Percentiles rank a stretch among this genome's conserved stretches.
Conservation (phyloP, 768 basidiomycete species). For the Xerocomellus dryophilus region DNA sequence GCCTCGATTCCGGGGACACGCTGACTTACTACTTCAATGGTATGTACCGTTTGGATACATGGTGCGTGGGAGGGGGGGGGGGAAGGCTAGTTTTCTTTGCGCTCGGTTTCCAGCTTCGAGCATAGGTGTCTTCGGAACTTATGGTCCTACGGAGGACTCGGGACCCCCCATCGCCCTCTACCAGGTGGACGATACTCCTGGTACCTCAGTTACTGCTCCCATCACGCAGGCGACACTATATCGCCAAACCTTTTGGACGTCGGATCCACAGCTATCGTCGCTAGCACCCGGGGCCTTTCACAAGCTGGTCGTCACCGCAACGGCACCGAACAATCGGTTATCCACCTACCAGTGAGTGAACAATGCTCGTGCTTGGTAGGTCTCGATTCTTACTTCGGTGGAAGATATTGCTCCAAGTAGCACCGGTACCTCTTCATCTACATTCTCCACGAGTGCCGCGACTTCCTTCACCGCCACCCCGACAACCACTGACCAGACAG, state of each 20-base stretch:
- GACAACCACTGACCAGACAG: neutral
- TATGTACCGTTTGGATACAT: neutral
- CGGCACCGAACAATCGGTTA: neutral
- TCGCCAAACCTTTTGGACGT: neutral
- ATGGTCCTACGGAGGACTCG: neutral
- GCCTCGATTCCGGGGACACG: neutral
- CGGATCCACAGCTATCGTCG: neutral
- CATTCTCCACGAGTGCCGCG: neutral
- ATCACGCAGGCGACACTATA: neutral
- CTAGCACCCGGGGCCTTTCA: neutral
- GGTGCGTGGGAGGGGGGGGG: neutral
- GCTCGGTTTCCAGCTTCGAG: constrained; percentile 2
- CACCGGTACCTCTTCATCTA: neutral
- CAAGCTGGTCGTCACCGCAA: neutral
- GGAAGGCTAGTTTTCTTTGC: neutral
- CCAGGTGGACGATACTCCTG: neutral
- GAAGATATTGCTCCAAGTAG: neutral
- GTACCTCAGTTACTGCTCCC: neutral
- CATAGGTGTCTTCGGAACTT: constrained; percentile 2
- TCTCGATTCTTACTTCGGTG: neutral
- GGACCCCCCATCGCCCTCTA: neutral
- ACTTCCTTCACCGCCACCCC: neutral
- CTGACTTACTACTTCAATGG: constrained; percentile 2
- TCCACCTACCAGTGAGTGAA: neutral
- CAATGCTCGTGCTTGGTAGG: neutral